Evolutionary conservation across 352 stramenopile genomes (phyloP).

Genomic region (Phytopythium montanum): DNA sequence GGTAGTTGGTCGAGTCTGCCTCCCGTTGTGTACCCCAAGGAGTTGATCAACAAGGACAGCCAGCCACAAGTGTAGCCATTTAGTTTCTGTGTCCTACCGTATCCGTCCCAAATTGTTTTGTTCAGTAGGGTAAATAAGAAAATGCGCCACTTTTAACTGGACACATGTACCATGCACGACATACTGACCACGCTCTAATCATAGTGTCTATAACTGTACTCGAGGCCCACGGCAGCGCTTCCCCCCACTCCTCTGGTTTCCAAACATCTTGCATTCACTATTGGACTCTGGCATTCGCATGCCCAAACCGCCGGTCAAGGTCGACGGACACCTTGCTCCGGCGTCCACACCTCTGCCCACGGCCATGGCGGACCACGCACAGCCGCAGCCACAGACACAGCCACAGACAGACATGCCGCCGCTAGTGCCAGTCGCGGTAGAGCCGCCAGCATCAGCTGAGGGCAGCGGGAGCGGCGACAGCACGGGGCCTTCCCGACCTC

Average conservation of each 20-base stretch:
- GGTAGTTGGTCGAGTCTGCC: no score
- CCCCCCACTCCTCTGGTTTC: neutral
- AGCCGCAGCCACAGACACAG: neutral
- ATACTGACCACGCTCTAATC: neutral
- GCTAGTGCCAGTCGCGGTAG: neutral
- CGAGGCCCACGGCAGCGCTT: neutral
- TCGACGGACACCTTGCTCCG: neutral
- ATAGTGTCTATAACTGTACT: neutral
- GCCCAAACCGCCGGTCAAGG: neutral
- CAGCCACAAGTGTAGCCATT: neutral
- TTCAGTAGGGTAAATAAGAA: neutral
- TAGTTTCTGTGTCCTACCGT: neutral
- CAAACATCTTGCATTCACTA: neutral
- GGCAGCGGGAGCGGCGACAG: neutral
- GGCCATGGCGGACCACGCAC: neutral
- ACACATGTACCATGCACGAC: neutral
- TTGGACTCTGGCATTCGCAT: neutral
- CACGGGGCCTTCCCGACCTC: neutral
- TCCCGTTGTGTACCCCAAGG: no score
- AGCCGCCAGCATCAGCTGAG: neutral
- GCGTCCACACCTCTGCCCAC: neutral
- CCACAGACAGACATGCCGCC: neutral
- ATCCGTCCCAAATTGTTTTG: neutral
- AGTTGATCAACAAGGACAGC: no score
- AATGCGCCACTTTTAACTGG: neutral